Evolutionary conservation across 768 basidiomycete species (phyloP), one percentile per base, ranked within the genome.

Genomic region (Xerocomellus amylosporus): DNA sequence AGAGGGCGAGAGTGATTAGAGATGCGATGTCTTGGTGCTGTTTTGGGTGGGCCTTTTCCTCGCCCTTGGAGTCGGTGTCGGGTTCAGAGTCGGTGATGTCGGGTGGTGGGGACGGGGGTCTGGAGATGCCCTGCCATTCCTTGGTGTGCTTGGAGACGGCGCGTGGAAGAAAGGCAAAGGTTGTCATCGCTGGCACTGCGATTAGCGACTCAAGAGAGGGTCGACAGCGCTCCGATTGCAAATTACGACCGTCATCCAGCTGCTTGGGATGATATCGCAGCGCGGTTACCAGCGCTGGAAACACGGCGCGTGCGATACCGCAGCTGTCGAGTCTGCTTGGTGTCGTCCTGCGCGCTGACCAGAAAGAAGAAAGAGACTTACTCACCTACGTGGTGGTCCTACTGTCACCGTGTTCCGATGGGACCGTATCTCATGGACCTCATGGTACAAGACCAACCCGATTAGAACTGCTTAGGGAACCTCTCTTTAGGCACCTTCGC

Each of bases 1-100:
- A 87, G n/a, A 93, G 71, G 0, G 88, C 78, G 4, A 91, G 77
- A 2, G 64, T 71, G 20, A 86, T 58, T 33, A 89, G 72, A 10
- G 68, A 66, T 4, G 77, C 77, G 44, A 79, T 75, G 57, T 85
- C 85, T 40, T 77, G 75, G 46, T 58, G 60, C 12, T 58, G 52
- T 55, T 67, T 70, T n/a, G 39, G 20, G 26, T 53, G 41, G 8
- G 61, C 58, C 15, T 59, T 64, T 46, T 56, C 58, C 55, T 63
- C 64, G 44, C 60, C 55, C 48, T 64, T 70, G 49, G 15, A 12
- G 49, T 28, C 37, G 43, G 43, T 17, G 34, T 60, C 44, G 8
- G 46, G 37, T 17, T 64, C 54, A 28, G 58, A 38, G 34, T 54
- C 24, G 24, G 24, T 24, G 24, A 4, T 24, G 24, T 24, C 24